Evolutionary conservation across 306 rosid genomes (phyloP).

Genomic region (Prunus kanzakura): DNA sequence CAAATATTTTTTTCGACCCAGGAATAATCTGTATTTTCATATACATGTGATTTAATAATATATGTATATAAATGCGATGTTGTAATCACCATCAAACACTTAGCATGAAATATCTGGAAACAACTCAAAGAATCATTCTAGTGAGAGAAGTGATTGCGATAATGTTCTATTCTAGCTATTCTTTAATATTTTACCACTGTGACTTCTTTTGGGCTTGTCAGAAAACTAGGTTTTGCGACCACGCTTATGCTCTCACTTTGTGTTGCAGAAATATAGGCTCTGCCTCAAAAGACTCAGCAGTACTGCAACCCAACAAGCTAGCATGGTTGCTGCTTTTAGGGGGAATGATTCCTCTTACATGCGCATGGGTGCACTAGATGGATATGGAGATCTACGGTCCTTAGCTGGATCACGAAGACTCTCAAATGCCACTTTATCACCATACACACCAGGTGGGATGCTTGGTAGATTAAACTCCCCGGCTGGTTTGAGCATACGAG

Average conservation of each 20-base stretch:
- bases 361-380: slow-evolving; percentile 40
- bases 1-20: neutral
- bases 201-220: neutral
- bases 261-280: slow-evolving; percentile 66
- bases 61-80: no score
- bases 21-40: no score
- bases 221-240: neutral
- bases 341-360: slow-evolving; percentile 45
- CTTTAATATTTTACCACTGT: no score
- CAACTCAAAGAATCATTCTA: neutral
- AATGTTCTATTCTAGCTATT: no score
- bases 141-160: neutral
- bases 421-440: slow-evolving; percentile 36
- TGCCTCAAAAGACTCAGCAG: slow-evolving; percentile 41
- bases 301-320: slow-evolving; percentile 39
- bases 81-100: neutral
- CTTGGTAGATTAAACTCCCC: slow-evolving; percentile 48
- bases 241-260: slow-evolving; percentile 5
- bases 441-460: slow-evolving; percentile 51
- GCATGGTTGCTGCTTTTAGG: slow-evolving; percentile 37
- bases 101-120: neutral
- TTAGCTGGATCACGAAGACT: slow-evolving; percentile 43
- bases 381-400: slow-evolving; percentile 45
- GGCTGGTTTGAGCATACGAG: slow-evolving; percentile 40
- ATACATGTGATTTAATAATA: no score